These are phyloP conservation scores for Cryphonectria parasitica DNA, from an alignment of 2,329 filamentous ascomycete species.

Conservation along the genomic window DNA sequence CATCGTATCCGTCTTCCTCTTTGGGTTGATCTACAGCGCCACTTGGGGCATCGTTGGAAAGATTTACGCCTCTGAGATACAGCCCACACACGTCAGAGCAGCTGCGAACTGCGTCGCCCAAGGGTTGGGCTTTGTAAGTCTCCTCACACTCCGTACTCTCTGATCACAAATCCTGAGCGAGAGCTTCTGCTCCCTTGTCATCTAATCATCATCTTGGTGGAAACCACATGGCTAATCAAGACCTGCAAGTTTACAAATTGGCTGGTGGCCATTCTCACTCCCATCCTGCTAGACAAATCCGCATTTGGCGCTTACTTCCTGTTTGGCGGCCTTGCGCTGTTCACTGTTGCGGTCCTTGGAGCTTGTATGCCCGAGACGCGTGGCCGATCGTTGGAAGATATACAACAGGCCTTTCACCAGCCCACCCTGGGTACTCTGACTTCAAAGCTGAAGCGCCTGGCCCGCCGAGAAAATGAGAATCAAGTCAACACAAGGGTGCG, in stretches of 20 bases:
- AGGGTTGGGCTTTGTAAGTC: conserved; percentile 36
- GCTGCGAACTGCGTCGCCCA: conserved; percentile 57
- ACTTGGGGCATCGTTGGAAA: conserved; percentile 61
- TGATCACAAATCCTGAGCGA: neutral
- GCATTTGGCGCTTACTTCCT: conserved; percentile 51
- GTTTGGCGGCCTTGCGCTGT: conserved; percentile 45
- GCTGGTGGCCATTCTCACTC: conserved; percentile 48
- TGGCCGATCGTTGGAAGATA: conserved; percentile 52
- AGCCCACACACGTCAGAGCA: conserved; percentile 57
- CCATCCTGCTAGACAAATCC: conserved; percentile 46
- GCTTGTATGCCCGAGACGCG: conserved; percentile 56
- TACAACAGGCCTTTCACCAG: conserved; percentile 50
- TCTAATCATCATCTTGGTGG: neutral
- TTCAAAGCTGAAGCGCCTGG: conserved; percentile 6
- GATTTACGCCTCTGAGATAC: conserved; percentile 63
- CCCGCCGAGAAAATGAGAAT: neutral
- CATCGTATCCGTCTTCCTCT: conserved; percentile 53
- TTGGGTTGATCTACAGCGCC: conserved; percentile 49
- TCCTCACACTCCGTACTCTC: neutral
- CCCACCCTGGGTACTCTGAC: conserved; percentile 27
- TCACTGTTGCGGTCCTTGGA: conserved; percentile 44
- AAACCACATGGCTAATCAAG: conserved; percentile 8
- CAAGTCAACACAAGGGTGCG: neutral
- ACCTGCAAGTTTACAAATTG: conserved; percentile 42
- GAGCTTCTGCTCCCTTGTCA: neutral